Evolutionary conservation across 108 stramenopile species (phyloP).

Genomic region (Schizochytrium sp.): DNA sequence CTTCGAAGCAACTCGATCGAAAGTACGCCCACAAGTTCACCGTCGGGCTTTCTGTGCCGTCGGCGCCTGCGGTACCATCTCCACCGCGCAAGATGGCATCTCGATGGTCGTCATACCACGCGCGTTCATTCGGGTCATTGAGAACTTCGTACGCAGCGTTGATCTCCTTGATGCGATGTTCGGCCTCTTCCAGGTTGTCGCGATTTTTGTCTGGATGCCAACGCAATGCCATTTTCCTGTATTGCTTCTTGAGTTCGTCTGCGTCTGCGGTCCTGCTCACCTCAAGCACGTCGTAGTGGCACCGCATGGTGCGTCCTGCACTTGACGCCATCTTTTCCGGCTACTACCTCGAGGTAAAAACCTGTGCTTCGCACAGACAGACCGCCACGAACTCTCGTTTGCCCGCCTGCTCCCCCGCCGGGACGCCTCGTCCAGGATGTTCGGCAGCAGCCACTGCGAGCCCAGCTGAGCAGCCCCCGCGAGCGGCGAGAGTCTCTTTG

Average conservation of each 20-base stretch:
- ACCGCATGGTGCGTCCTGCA: background rate
- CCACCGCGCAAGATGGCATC: slow-evolving; percentile 27
- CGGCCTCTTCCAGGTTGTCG: slow-evolving; percentile 16
- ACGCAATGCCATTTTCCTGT: slow-evolving; percentile 18
- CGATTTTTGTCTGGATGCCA: slow-evolving; percentile 42
- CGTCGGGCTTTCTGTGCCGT: background rate
- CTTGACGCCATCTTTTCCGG: background rate
- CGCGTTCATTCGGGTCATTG: slow-evolving; percentile 32
- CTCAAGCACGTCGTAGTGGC: slow-evolving; percentile 13
- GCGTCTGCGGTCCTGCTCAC: background rate
- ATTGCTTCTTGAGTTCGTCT: slow-evolving; percentile 25
- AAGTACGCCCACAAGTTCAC: slow-evolving; percentile 24
- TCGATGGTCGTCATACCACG: slow-evolving; percentile 38
- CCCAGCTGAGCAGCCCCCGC: too few relatives aligned
- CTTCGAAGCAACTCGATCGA: slow-evolving; percentile 8
- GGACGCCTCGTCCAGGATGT: too few relatives aligned
- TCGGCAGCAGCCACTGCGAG: too few relatives aligned
- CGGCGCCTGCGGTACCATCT: slow-evolving; percentile 13
- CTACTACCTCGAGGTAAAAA: background rate
- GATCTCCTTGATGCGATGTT: slow-evolving; percentile 22
- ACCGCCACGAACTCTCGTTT: background rate
- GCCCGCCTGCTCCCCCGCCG: too few relatives aligned
- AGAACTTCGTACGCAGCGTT: slow-evolving; percentile 31
- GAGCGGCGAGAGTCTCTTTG: too few relatives aligned
- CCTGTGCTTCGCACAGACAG: background rate